These are phyloP conservation scores for Cytidiella melzeri DNA, from an alignment of 768 basidiomycete genomes.

Conservation along the genomic window DNA sequence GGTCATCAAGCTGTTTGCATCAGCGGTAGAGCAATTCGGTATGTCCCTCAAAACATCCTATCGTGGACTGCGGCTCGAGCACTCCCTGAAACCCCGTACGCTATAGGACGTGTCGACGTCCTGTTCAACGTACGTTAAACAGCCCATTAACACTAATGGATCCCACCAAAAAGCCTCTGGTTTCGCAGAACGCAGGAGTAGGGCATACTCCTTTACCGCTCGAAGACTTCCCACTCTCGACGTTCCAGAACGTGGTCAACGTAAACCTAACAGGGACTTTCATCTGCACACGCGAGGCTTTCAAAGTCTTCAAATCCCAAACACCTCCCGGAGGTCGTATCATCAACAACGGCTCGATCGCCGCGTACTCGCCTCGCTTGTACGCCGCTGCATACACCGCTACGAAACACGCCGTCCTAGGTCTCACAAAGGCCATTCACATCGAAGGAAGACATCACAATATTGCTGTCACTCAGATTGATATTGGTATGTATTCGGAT, in stretches of 20 bases:
- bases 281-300: slow-evolving; percentile 71
- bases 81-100: background rate
- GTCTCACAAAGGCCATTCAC: slow-evolving; percentile 68
- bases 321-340: slow-evolving; percentile 74
- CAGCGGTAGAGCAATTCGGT: slow-evolving; percentile 54
- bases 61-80: background rate
- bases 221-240: slow-evolving; percentile 53
- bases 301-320: slow-evolving; percentile 68
- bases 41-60: too few species aligned
- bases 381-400: slow-evolving; percentile 59
- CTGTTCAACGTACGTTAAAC: slow-evolving; percentile 64
- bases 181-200: slow-evolving; percentile 68
- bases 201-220: slow-evolving; percentile 42
- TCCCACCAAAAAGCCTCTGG: background rate
- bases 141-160: background rate
- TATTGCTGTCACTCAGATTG: slow-evolving; percentile 78
- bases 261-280: slow-evolving; percentile 72
- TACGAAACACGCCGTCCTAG: slow-evolving; percentile 76
- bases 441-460: slow-evolving; percentile 70
- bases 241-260: slow-evolving; percentile 59
- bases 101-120: slow-evolving; percentile 58
- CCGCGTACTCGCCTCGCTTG: slow-evolving; percentile 67
- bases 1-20: slow-evolving; percentile 53
- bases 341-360: slow-evolving; percentile 82
- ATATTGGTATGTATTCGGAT: slow-evolving; percentile 53